Conservation (phyloP, 2,329 filamentous ascomycete species). For the Aspergillus latus region DNA sequence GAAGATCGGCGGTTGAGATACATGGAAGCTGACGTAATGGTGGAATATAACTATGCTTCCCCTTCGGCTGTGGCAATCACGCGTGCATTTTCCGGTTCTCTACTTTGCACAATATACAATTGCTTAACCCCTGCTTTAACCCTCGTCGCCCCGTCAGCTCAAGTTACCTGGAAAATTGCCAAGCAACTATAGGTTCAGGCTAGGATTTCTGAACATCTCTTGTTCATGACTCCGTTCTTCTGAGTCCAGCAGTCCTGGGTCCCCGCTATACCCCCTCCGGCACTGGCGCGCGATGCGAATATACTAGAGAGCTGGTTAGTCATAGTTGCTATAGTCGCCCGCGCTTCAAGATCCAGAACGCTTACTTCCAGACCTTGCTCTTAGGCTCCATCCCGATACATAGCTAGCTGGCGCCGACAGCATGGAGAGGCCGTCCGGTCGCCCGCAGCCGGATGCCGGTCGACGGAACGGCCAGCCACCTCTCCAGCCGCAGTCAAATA, state of each 20-base stretch:
- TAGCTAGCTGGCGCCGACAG: background rate
- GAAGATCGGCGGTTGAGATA: background rate
- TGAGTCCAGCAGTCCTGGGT: background rate
- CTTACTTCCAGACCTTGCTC: background rate
- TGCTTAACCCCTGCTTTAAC: background rate
- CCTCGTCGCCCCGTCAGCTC: background rate
- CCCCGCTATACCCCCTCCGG: background rate
- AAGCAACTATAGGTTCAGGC: background rate
- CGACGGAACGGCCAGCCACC: conserved; percentile 13
- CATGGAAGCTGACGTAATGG: background rate
- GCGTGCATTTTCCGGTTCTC: background rate
- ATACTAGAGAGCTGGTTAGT: background rate
- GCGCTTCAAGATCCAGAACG: background rate
- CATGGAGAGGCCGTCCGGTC: conserved; percentile 18
- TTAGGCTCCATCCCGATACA: background rate
- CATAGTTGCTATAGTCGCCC: background rate
- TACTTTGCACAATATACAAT: background rate
- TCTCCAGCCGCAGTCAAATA: conserved; percentile 12
- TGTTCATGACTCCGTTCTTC: background rate
- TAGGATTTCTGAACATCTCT: background rate
- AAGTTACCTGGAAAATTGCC: background rate
- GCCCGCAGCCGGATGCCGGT: conserved; percentile 11
- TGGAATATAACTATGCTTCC: background rate
- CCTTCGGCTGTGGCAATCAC: background rate
- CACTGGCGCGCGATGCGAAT: conserved; percentile 3